These are phyloP conservation scores for Luvunga scandens DNA, from an alignment of 345 rosid genomes.

Conservation along the genomic window DNA sequence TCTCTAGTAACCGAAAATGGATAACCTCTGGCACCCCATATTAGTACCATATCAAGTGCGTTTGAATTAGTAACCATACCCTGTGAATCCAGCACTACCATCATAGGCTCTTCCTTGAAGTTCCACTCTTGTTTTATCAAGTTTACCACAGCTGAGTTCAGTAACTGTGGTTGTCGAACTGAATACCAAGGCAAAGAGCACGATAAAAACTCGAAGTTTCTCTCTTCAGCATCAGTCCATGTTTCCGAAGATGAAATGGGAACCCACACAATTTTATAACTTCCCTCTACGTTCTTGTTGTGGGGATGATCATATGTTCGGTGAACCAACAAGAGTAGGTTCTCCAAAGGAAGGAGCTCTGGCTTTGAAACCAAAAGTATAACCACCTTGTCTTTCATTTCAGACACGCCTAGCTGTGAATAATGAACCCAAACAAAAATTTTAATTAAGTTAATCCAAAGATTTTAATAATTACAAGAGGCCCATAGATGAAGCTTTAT, in stretches of 20 bases:
- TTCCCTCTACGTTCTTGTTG: constrained; percentile 29
- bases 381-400: constrained; percentile 56
- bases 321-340: constrained; percentile 54
- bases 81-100: constrained; percentile 54
- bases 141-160: constrained; percentile 43
- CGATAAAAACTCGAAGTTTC: constrained; percentile 40
- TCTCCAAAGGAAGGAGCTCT: constrained; percentile 49
- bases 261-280: constrained; percentile 60
- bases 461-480: neutral
- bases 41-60: constrained; percentile 66
- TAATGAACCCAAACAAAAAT: constrained; percentile 4
- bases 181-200: constrained; percentile 64
- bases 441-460: neutral
- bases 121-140: constrained; percentile 58
- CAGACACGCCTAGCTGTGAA: constrained; percentile 46
- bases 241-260: constrained; percentile 45
- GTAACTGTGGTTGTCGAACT: constrained; percentile 46
- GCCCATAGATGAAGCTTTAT: neutral
- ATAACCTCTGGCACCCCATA: constrained; percentile 73
- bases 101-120: constrained; percentile 40
- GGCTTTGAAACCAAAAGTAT: constrained; percentile 64
- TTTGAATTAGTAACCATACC: constrained; percentile 56
- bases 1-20: constrained; percentile 71
- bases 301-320: constrained; percentile 51
- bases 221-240: constrained; percentile 55